Evolutionary conservation across 2,329 filamentous ascomycete genomes (phyloP).

Genomic region (Xylaria sp.): DNA sequence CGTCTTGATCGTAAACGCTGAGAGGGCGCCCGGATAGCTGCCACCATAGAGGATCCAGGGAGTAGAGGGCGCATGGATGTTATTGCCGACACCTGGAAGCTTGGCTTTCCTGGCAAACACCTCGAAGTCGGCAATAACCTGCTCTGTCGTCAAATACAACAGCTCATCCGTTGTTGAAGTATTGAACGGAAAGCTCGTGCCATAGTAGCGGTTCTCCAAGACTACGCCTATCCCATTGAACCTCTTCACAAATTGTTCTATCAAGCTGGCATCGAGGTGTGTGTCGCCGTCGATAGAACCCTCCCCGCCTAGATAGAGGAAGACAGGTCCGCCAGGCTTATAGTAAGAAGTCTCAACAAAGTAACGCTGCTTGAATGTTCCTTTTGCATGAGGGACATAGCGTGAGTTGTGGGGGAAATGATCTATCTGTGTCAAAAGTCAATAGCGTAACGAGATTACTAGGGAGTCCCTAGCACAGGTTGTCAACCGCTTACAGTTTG

Average conservation of each 20-base stretch:
- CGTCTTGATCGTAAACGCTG: conserved; percentile 50
- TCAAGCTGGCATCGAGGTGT: conserved; percentile 21
- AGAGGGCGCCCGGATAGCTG: conserved; percentile 39
- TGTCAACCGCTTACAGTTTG: conserved; percentile 15
- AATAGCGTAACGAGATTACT: background rate
- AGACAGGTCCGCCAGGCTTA: conserved; percentile 53
- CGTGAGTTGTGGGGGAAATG: conserved; percentile 48
- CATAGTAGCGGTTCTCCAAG: conserved; percentile 59
- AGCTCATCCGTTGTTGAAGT: conserved; percentile 56
- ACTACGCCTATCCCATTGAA: conserved; percentile 57
- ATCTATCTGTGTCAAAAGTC: conserved; percentile 44
- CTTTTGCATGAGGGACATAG: conserved; percentile 47
- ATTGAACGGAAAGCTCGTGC: conserved; percentile 54
- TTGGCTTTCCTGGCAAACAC: conserved; percentile 55
- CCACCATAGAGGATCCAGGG: conserved; percentile 45
- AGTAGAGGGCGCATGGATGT: conserved; percentile 49
- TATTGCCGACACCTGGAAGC: conserved; percentile 48
- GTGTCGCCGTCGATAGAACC: conserved; percentile 53
- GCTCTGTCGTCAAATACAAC: conserved; percentile 55
- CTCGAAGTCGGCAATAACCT: conserved; percentile 58
- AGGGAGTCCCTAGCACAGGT: background rate
- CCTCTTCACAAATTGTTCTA: conserved; percentile 11
- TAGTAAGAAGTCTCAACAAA: conserved; percentile 60
- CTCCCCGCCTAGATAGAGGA: conserved; percentile 45
- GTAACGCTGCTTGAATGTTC: conserved; percentile 60